Evolutionary conservation across 2,329 filamentous ascomycete species (phyloP).

Genomic region (Lachnellula suecica): DNA sequence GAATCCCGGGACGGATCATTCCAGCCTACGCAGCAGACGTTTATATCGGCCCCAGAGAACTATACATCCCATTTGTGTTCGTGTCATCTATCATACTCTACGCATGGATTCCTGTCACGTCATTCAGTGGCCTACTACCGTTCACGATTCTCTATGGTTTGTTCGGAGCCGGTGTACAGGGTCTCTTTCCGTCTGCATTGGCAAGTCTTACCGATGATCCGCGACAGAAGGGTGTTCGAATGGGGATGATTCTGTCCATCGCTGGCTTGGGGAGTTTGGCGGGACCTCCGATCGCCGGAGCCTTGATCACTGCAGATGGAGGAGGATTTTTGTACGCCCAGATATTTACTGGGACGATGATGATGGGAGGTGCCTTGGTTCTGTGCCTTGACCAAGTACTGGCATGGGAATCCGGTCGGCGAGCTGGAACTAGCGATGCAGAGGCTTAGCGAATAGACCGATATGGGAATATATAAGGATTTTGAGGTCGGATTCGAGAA

Average conservation of each 20-base stretch:
- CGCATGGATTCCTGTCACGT: slow-evolving; percentile 46
- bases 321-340: slow-evolving; percentile 2
- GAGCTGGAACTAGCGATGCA: not conserved
- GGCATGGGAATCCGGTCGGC: not conserved
- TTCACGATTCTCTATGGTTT: slow-evolving; percentile 51
- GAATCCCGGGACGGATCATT: slow-evolving; percentile 45
- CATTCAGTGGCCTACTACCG: slow-evolving; percentile 40
- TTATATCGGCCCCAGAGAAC: slow-evolving; percentile 47
- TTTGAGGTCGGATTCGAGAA: not conserved
- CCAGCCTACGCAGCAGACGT: slow-evolving; percentile 44
- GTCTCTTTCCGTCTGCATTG: slow-evolving; percentile 48
- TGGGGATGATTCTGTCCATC: slow-evolving; percentile 53
- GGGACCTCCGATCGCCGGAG: slow-evolving; percentile 8
- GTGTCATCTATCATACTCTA: slow-evolving; percentile 33
- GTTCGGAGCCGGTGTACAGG: slow-evolving; percentile 45
- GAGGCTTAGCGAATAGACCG: not conserved
- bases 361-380: not conserved
- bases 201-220: slow-evolving; percentile 49
- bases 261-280: slow-evolving; percentile 4
- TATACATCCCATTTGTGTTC: slow-evolving; percentile 43
- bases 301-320: not conserved
- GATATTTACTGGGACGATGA: slow-evolving; percentile 4
- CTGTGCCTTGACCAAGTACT: not conserved
- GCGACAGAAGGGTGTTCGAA: slow-evolving; percentile 50
- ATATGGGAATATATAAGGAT: not conserved